A percentile compares a stretch with the other conserved stretches of the same genome.
phyloP scores from a whole-genome alignment of 148 eudicot genomes.

The Rhododendron simsii region DNA sequence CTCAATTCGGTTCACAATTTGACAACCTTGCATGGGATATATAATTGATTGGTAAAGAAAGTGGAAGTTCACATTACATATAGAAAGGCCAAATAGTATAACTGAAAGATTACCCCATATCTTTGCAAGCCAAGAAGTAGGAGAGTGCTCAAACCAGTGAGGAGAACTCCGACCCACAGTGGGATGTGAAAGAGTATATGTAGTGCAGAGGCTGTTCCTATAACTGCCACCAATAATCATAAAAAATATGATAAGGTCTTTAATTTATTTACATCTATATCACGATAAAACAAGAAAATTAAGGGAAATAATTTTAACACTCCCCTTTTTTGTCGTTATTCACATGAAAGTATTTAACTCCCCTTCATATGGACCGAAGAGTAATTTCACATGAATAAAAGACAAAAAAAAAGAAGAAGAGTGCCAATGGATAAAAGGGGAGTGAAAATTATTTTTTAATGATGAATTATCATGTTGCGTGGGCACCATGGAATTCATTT shows the following conservation, averaged over 20 bases:
- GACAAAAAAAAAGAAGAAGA: no score
- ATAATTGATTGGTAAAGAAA: neutral
- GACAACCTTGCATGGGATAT: neutral
- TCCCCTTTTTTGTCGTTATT: neutral
- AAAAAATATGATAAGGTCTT: neutral
- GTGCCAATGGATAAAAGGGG: no score
- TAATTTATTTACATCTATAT: neutral
- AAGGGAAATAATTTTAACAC: no score
- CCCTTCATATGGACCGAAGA: neutral
- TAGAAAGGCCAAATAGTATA: neutral
- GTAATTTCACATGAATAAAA: no score
- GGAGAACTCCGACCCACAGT: conserved; percentile 83
- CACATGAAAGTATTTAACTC: neutral
- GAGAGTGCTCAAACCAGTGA: conserved; percentile 79
- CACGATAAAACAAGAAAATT: no score
- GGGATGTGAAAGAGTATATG: conserved; percentile 74
- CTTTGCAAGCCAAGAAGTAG: conserved; percentile 72
- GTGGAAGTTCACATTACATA: neutral
- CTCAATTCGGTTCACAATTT: neutral
- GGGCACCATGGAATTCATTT: no score
- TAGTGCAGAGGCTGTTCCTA: conserved; percentile 88
- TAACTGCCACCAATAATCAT: conserved; percentile 34
- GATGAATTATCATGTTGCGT: no score
- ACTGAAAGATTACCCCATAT: conserved; percentile 58
- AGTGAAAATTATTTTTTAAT: no score